phyloP scores from a whole-genome alignment of 306 rosid genomes.

The Cicer arietinum region DNA sequence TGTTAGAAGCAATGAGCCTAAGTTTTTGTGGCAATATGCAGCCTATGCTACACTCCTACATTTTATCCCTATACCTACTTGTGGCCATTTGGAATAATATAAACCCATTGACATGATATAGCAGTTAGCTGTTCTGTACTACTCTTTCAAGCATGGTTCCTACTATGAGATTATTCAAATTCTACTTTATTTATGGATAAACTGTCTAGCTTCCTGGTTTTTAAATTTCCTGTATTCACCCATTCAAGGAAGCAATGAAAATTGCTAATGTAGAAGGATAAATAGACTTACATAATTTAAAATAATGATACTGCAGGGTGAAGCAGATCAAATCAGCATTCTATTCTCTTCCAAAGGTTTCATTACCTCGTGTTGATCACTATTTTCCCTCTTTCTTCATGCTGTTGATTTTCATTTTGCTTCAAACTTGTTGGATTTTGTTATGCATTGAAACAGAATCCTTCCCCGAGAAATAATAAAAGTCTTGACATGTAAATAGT shows the following conservation, averaged over 20 bases:
- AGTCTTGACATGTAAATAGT: constrained; percentile 4
- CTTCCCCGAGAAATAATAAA: constrained; percentile 10
- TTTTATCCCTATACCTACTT: not conserved
- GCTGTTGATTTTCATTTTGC: constrained; percentile 1
- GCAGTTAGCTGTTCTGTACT: too few species aligned
- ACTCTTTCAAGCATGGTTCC: constrained; percentile 9
- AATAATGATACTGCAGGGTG: constrained; percentile 57
- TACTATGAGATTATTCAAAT: constrained; percentile 8
- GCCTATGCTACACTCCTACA: not conserved
- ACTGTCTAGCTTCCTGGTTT: not conserved
- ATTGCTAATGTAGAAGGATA: not conserved
- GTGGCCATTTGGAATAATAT: constrained; percentile 12
- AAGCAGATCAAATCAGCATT: constrained; percentile 91
- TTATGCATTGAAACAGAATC: not conserved
- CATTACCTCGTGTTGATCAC: constrained; percentile 7
- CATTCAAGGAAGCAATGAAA: not conserved
- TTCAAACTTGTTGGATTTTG: constrained; percentile 7
- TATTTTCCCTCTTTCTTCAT: constrained; percentile 12
- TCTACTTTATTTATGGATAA: constrained; percentile 16
- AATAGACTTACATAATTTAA: constrained; percentile 21
- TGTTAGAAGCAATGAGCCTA: not conserved
- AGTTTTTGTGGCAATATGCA: not conserved
- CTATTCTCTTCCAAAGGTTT: constrained; percentile 79
- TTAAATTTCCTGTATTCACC: not conserved
- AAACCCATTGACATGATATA: too few species aligned